Conservation (phyloP, 2,329 filamentous ascomycete genomes). For the Shiraia sp. region DNA sequence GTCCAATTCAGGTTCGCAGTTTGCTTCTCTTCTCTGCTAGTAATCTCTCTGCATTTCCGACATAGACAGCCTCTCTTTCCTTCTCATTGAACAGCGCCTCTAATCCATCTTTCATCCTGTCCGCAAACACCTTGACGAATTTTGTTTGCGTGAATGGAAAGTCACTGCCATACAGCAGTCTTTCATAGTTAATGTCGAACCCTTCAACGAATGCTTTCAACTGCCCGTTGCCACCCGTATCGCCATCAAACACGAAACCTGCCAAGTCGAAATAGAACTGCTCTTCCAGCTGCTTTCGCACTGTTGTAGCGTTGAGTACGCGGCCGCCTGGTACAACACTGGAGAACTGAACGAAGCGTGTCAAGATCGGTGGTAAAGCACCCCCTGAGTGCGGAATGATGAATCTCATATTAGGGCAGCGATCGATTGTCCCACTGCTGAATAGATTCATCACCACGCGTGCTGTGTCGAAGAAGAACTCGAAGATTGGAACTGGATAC, state of each 20-base stretch:
- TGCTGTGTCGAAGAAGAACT: conserved; percentile 60
- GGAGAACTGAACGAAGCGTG: conserved; percentile 49
- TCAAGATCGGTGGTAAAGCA: conserved; percentile 50
- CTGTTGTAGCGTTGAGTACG: conserved; percentile 27
- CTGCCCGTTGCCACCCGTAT: conserved; percentile 46
- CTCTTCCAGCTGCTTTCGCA: conserved; percentile 36
- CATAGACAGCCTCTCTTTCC: conserved; percentile 44
- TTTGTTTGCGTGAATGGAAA: conserved; percentile 54
- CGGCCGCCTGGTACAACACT: conserved; percentile 44
- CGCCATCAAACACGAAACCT: conserved; percentile 51
- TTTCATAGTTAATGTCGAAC: conserved; percentile 41
- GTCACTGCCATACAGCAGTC: conserved; percentile 58
- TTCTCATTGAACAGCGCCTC: conserved; percentile 42
- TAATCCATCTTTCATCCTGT: conserved; percentile 49
- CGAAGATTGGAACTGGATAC: conserved; percentile 52
- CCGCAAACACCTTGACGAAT: conserved; percentile 44
- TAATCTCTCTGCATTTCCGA: conserved; percentile 44
- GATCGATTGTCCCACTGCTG: conserved; percentile 51
- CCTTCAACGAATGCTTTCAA: conserved; percentile 53
- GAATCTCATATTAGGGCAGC: conserved; percentile 52
- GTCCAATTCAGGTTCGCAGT: neutral
- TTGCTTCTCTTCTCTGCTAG: conserved; percentile 16
- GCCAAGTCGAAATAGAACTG: conserved; percentile 60
- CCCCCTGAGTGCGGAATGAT: conserved; percentile 57
- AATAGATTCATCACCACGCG: conserved; percentile 55